Conservation (phyloP, 2,329 filamentous ascomycete species). For the Colletotrichum caudatum region DNA sequence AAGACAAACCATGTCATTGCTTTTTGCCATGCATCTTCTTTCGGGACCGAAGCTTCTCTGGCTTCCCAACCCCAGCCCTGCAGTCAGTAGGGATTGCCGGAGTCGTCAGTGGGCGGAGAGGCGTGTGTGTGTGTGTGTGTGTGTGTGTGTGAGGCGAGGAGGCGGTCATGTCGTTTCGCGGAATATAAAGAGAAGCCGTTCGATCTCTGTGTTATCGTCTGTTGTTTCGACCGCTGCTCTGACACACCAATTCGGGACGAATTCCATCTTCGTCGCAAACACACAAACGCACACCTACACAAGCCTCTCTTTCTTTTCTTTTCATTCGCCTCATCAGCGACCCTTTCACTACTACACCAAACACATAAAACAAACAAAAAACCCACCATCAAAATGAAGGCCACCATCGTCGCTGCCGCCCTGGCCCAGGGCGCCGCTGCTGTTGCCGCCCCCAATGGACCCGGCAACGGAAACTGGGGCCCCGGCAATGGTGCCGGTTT, state of each 20-base stretch:
- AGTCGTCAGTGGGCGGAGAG: not conserved
- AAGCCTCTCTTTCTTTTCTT: not conserved
- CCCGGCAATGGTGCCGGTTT: conserved; percentile 28
- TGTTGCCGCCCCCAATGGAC: conserved; percentile 29
- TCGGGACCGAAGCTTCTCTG: conserved; percentile 36
- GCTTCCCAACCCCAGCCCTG: not conserved
- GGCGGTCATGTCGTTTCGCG: conserved; percentile 22
- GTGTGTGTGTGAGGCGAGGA: conserved; percentile 1
- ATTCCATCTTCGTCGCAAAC: conserved; percentile 31
- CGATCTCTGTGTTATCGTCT: conserved; percentile 18
- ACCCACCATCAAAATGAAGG: conserved; percentile 33
- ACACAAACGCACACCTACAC: conserved; percentile 5
- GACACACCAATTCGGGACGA: conserved; percentile 32
- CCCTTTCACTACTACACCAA: not conserved
- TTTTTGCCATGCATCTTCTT: conserved; percentile 29
- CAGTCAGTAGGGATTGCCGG: conserved; percentile 2
- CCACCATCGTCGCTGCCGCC: conserved; percentile 34
- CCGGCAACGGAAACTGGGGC: conserved; percentile 32
- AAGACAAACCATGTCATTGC: conserved; percentile 31
- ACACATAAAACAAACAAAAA: not conserved
- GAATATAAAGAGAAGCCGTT: conserved; percentile 33
- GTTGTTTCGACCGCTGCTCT: conserved; percentile 3
- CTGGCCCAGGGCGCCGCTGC: conserved; percentile 32
- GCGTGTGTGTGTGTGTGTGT: not conserved
- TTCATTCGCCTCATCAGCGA: not conserved